Base-by-base conservation (phyloP, 805 yeast species). In the Candida golubevii region DNA sequence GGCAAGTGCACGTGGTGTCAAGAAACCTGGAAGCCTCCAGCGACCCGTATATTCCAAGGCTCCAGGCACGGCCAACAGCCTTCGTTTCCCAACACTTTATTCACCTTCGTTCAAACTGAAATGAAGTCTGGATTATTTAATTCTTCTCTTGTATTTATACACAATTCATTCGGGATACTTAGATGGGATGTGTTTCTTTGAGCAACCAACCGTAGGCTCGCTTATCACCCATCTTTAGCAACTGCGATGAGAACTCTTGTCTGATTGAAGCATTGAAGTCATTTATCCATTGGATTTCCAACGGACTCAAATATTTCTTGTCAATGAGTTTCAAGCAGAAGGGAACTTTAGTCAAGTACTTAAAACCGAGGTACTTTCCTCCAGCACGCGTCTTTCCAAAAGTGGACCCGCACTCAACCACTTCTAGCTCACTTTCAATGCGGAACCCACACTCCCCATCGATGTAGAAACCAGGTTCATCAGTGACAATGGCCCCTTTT, bases 381-480 rank as follows among this genome's bases (percentile, higher is more conserved):
- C 51, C 71, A 10, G 32, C 9, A 4, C 55, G 38, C 3, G 73
- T 65, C 35, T 57, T 61, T 1, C 73, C 72, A 27, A 67, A 10
- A 67, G 77, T 34, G 65, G 67, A 35, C 28, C 54, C 60, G 41
- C 62, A 51, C 51, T 74, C 74, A 14, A 82, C 79, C 33, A 78
- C 72, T 38, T 83, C 72, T 36, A 93, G 62, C 54, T 89, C 90
- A 60, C 88, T 85, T 65, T 93, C 99, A 44, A 93, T 79, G 53
- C 99, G 75, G 48, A 91, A 78, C 9, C 99, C 99, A 62, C 78
- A 89, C 48, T 83, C 80, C n/a, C 90, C 91, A 55, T 88, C 96
- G 50, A 83, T 80, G 63, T 93, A 93, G 62, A 72, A 91, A 0
- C 99, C 99, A 0, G 99, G 99, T 63, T 93, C 99, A 65, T 90